Base-by-base conservation (phyloP, 495 filamentous ascomycete species). In the Trichoderma asperelloides region DNA sequence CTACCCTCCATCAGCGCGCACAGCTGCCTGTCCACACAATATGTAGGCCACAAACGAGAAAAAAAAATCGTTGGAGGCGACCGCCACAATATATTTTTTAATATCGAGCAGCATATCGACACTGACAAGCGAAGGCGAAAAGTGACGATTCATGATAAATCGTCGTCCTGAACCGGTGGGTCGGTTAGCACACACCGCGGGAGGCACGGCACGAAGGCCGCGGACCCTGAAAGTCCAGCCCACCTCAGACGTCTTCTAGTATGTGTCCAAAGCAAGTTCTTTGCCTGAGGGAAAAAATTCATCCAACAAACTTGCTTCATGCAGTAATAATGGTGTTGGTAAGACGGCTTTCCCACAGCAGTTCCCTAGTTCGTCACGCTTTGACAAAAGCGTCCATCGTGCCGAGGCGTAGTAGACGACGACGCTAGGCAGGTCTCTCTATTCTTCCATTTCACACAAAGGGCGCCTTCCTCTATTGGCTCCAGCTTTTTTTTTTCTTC, bases 121-220 rank as follows among this genome's bases (percentile, higher is more conserved):
- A 51, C 47, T 5, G 47, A 51, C 47, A 45, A 55, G 9, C 33
- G 33, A 37, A 2, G 33, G 33, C 33, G 33, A 37, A 7, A 37
- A 37, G 33, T 7, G 33, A 37, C 33, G 33, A 55, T 11, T 6
- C 16, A 55, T 55, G 49, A 25, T 55, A 9, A 55, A 21, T 21
- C 49, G 49, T 21, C 18, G 15, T 47, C 15, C 15, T n/a, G 43
- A 47, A 47, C 6, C 25, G 49, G 49, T 55, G 49, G 49, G 49
- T 55, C 49, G n/a, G 49, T 25, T 55, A 23, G 49, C 49, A 55
- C n/a, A 15, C 43, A 15, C 25, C 25, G 55, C 55, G 55, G 55
- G 55, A 60, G 55, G 55, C 55, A 60, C 55, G 55, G 55, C 55
- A 60, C 55, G 55, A 60, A 60, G 55, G 23, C 55, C 16, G 49